A percentile compares a stretch with the other conserved stretches of the same genome.
Evolutionary conservation across 2,329 filamentous ascomycete species (phyloP).

Genomic region (Fusarium annulatum): DNA sequence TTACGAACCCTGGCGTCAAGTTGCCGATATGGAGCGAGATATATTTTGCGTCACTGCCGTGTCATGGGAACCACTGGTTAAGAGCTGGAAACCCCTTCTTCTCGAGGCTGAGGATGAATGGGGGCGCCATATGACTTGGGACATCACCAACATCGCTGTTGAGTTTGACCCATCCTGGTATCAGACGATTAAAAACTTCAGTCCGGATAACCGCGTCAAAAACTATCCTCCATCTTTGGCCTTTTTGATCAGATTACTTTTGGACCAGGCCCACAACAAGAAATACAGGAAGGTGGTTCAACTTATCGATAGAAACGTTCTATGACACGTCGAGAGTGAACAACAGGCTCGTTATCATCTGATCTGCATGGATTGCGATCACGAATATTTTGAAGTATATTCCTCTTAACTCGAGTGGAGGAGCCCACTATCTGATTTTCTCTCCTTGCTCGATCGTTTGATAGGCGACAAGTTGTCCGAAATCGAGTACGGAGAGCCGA

Average conservation of each 20-base stretch:
- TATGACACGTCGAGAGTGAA: background rate
- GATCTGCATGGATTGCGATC: background rate
- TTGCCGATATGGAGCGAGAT: background rate
- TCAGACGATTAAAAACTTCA: accelerated
- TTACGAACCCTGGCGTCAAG: background rate
- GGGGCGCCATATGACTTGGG: background rate
- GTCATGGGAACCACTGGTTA: background rate
- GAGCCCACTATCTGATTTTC: background rate
- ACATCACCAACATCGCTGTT: background rate
- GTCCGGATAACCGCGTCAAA: accelerated
- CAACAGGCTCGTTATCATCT: background rate
- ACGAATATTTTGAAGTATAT: background rate
- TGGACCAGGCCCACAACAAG: background rate
- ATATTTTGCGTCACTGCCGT: accelerated
- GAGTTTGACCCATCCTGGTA: background rate
- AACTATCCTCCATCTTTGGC: background rate
- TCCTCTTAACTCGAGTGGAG: accelerated
- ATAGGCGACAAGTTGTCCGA: background rate
- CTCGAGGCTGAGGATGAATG: background rate
- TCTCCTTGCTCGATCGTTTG: background rate
- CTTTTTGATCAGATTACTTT: background rate
- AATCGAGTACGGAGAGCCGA: background rate
- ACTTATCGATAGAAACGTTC: background rate
- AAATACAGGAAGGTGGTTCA: accelerated
- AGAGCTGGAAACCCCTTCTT: background rate